Evolutionary conservation across 73 alveolate species (phyloP).

Genomic region (Durusdinium trenchii): DNA sequence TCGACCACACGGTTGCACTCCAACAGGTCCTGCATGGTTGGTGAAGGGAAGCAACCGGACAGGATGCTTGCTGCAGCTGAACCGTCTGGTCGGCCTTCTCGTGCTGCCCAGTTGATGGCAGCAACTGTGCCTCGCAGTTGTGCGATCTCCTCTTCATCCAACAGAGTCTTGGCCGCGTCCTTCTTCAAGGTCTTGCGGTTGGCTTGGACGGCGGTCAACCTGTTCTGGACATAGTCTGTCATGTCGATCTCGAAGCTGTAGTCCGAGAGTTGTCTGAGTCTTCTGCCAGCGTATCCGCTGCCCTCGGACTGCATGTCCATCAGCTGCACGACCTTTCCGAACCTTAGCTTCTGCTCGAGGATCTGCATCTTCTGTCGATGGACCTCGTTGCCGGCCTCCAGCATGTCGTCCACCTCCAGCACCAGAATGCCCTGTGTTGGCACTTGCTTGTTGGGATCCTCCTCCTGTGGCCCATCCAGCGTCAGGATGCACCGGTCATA

Average conservation of each 20-base stretch:
- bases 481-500: conserved; percentile 50
- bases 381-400: neutral
- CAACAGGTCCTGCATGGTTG: neutral
- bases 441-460: neutral
- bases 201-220: neutral
- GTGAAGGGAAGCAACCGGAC: neutral
- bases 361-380: neutral
- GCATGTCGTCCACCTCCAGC: conserved; percentile 53
- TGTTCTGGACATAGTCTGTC: neutral
- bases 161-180: neutral
- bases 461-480: neutral
- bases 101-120: neutral
- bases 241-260: neutral
- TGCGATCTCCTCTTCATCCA: neutral
- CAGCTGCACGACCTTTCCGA: conserved; percentile 23
- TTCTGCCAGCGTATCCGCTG: neutral
- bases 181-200: conserved; percentile 6
- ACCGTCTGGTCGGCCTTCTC: conserved; percentile 43
- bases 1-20: neutral
- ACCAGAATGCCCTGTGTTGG: neutral
- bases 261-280: neutral
- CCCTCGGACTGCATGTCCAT: neutral
- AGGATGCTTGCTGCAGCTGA: neutral
- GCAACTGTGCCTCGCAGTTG: conserved; percentile 19
- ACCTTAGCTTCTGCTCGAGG: neutral